phyloP scores from a whole-genome alignment of 2,329 filamentous ascomycete species.

The Corniculantispora saksenae region DNA sequence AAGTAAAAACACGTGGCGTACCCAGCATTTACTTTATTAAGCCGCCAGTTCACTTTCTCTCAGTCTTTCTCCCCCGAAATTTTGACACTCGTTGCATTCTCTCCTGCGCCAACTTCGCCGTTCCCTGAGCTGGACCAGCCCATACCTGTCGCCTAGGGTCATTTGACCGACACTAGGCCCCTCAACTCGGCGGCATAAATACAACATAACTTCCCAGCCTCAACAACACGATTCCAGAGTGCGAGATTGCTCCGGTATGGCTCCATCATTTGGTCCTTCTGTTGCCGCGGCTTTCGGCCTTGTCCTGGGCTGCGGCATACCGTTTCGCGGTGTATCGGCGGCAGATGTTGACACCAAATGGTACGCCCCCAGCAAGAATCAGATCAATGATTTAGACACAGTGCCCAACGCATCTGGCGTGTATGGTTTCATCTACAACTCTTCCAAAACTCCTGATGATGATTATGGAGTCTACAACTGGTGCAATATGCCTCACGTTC shows the following conservation, averaged over 20 bases:
- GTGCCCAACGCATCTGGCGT: constrained; percentile 62
- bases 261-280: neutral
- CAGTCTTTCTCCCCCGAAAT: neutral
- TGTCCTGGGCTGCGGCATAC: constrained; percentile 8
- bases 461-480: constrained; percentile 71
- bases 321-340: constrained; percentile 17
- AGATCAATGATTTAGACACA: constrained; percentile 61
- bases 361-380: constrained; percentile 56
- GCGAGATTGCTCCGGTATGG: neutral
- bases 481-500: constrained; percentile 89
- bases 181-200: neutral
- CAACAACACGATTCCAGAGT: neutral
- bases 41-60: neutral
- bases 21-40: neutral
- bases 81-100: neutral
- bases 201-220: neutral
- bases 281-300: constrained; percentile 14
- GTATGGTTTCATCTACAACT: constrained; percentile 75
- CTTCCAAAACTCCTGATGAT: constrained; percentile 56
- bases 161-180: neutral
- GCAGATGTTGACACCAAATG: constrained; percentile 48
- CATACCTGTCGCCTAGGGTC: neutral
- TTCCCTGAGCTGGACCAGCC: neutral
- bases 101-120: neutral
- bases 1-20: neutral